Evolutionary conservation across 331 rosid genomes (phyloP), one percentile per base, ranked within the genome.

Genomic region (Saraca asoca): DNA sequence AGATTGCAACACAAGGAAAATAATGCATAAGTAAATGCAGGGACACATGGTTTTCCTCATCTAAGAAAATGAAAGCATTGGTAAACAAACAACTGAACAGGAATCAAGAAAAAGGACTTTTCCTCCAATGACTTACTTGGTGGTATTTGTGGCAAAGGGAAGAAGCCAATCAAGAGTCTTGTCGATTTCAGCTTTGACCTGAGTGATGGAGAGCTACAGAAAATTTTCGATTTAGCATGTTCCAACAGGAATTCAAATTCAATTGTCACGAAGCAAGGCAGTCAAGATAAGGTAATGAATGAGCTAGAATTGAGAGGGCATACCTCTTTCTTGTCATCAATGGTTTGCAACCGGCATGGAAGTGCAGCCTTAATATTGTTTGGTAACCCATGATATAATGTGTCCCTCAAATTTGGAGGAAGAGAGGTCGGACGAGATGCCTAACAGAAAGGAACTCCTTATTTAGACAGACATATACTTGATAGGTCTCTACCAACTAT

Each of bases 81-180:
- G 18, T 41, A 17, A 10, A n/a, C 39, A 6, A 19, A 10, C n/a
- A 0, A 43, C 13, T 10, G 13, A 63, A 8, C 54, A 15, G 34
- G 20, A 16, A 49, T 1, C 51, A 11, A 48, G 9, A 33, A 38
- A 75, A 66, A 13, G 4, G 1, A 53, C 10, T 50, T 50, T 41
- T 18, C 18, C 56, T 64, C 45, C 50, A 44, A 69, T 48, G 46
- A 72, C 91, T 51, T 76, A 90, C 96, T 70, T 90, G 74, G 68
- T 82, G 7, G 99, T 94, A 75, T 86, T 88, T 42, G 89, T 71
- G 52, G 99, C 92, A 53, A 86, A 62, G n/a, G 97, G 97, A 71
- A 79, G 81, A 63, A 94, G 89, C 97, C 97, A 94, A 24, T 70
- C 75, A 41, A 94, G 89, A 58, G 76, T 86, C 75, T 83, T 88